A percentile compares a stretch with the other conserved stretches of the same genome.
phyloP scores from a whole-genome alignment of 2,329 filamentous ascomycete species.

The Alternaria angustiovoidea region DNA sequence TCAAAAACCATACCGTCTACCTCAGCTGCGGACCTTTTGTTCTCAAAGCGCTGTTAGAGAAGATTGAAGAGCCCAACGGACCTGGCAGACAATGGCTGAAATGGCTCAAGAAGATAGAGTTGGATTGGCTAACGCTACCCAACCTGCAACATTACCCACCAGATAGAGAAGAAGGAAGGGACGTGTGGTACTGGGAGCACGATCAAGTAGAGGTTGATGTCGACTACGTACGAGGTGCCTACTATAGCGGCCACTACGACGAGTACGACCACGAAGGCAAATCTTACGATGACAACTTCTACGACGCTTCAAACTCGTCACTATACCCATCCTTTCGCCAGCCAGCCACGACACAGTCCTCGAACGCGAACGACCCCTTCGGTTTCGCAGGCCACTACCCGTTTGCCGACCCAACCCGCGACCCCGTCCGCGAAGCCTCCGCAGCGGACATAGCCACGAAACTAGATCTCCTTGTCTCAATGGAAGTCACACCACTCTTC shows the following conservation, averaged over 20 bases:
- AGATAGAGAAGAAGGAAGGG: slow-evolving; percentile 29
- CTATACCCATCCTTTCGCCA: slow-evolving; percentile 41
- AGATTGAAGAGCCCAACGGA: slow-evolving; percentile 36
- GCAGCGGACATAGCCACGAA: slow-evolving; percentile 38
- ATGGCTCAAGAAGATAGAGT: slow-evolving; percentile 42
- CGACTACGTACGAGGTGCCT: slow-evolving; percentile 39
- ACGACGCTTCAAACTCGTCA: slow-evolving; percentile 33
- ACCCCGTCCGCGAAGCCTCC: slow-evolving; percentile 21
- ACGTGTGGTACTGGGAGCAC: slow-evolving; percentile 40
- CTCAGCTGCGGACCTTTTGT: slow-evolving; percentile 49
- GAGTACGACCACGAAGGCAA: slow-evolving; percentile 46
- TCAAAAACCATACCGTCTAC: slow-evolving; percentile 45
- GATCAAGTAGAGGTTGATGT: slow-evolving; percentile 35
- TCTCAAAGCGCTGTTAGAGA: slow-evolving; percentile 39
- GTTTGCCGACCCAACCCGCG: slow-evolving; percentile 35
- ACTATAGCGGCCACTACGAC: slow-evolving; percentile 39
- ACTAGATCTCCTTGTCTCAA: slow-evolving; percentile 40
- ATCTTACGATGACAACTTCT: slow-evolving; percentile 48
- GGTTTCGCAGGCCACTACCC: slow-evolving; percentile 44
- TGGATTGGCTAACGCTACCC: slow-evolving; percentile 49
- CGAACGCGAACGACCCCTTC: slow-evolving; percentile 36
- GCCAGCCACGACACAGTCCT: slow-evolving; percentile 6
- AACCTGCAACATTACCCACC: slow-evolving; percentile 45
- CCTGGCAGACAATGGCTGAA: slow-evolving; percentile 40
- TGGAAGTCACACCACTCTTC: slow-evolving; percentile 48